phyloP scores from a whole-genome alignment of 768 basidiomycete genomes.

The Tulasnella calospora region DNA sequence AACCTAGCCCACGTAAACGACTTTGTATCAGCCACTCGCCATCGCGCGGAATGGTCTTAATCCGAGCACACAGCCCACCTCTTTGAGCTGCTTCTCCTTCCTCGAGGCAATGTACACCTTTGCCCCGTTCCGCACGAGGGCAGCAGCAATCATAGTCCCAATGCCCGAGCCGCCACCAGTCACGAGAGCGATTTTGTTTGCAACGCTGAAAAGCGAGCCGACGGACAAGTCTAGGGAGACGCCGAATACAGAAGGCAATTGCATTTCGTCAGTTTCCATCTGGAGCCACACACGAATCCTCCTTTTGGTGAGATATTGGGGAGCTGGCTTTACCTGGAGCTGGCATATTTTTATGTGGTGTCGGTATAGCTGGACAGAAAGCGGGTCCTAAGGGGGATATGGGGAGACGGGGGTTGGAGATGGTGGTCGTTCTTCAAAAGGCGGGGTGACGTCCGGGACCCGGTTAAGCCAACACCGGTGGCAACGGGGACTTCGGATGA shows the following conservation, averaged over 20 bases:
- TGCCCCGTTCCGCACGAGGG: conserved; percentile 73
- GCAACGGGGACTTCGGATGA: conserved; percentile 1
- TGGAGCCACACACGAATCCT: not conserved
- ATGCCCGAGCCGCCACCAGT: conserved; percentile 83
- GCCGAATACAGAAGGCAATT: not conserved
- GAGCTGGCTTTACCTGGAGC: not conserved
- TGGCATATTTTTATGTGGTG: not conserved
- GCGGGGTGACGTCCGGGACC: not conserved
- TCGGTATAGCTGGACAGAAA: not conserved
- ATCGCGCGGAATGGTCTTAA: not conserved
- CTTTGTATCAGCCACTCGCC: not conserved
- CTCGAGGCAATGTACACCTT: conserved; percentile 86
- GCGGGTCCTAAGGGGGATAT: not conserved
- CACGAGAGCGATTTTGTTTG: conserved; percentile 69
- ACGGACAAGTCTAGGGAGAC: conserved; percentile 43
- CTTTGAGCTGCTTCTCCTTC: conserved; percentile 71
- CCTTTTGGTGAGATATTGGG: not conserved
- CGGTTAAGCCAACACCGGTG: not conserved
- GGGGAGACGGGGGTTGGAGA: not conserved
- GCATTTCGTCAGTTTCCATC: not conserved
- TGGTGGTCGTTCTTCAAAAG: not conserved
- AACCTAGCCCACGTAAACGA: conserved; percentile 38
- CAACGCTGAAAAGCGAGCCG: conserved; percentile 57
- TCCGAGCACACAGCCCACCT: conserved; percentile 43
- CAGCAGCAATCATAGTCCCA: conserved; percentile 77